These are phyloP conservation scores for Trifolium subterraneum DNA, from an alignment of 306 rosid genomes.

Conservation along the genomic window DNA sequence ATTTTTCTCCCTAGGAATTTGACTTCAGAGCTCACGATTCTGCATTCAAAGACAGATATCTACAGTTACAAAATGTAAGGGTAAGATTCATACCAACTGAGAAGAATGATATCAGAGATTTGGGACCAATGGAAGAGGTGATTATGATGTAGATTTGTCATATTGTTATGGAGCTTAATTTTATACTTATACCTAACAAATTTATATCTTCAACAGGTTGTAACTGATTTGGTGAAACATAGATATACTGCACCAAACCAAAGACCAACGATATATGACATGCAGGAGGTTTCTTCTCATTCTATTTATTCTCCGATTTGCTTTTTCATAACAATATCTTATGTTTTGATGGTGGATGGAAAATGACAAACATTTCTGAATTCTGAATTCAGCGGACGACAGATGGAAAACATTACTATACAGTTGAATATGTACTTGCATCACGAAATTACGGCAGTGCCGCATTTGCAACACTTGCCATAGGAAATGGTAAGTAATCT, in stretches of 20 bases:
- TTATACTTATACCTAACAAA: slow-evolving; percentile 27
- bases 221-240: slow-evolving; percentile 70
- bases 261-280: slow-evolving; percentile 63
- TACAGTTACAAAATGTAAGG: slow-evolving; percentile 89
- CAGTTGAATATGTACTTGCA: slow-evolving; percentile 73
- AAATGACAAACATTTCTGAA: slow-evolving; percentile 26
- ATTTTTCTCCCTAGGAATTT: slow-evolving; percentile 67
- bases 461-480: slow-evolving; percentile 80
- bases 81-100: slow-evolving; percentile 90
- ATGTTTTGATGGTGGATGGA: slow-evolving; percentile 12
- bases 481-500: slow-evolving; percentile 77
- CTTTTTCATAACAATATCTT: background rate
- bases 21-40: slow-evolving; percentile 97
- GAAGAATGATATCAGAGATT: slow-evolving; percentile 80
- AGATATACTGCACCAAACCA: slow-evolving; percentile 88
- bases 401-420: slow-evolving; percentile 90
- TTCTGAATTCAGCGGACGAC: slow-evolving; percentile 60
- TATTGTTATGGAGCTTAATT: background rate
- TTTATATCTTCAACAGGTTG: slow-evolving; percentile 54
- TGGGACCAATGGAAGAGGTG: slow-evolving; percentile 95
- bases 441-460: slow-evolving; percentile 71
- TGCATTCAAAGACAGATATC: slow-evolving; percentile 82
- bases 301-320: background rate
- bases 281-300: slow-evolving; percentile 74
- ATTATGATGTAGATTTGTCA: background rate